Evolutionary conservation across 2,329 filamentous ascomycete genomes (phyloP).

Genomic region (Colletotrichum echinochloae): DNA sequence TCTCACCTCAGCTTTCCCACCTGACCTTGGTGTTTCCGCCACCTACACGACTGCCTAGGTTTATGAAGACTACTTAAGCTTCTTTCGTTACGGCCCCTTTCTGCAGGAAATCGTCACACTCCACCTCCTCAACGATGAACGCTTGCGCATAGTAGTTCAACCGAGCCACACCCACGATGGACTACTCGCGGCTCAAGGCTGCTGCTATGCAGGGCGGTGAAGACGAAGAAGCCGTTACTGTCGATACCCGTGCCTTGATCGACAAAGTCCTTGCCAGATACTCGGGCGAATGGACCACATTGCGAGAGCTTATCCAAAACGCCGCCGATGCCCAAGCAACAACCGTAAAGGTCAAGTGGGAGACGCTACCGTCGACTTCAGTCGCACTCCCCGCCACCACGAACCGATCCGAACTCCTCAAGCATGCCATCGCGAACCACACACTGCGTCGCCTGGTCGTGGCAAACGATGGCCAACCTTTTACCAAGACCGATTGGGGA

Average conservation of each 20-base stretch:
- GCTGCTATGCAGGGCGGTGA: conserved; percentile 87
- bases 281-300: conserved; percentile 90
- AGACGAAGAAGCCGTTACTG: conserved; percentile 96
- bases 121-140: conserved; percentile 25
- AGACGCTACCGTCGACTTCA: conserved; percentile 85
- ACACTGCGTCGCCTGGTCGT: conserved; percentile 90
- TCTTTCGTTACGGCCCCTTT: not conserved
- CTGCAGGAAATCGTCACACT: not conserved
- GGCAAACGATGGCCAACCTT: conserved; percentile 90
- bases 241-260: conserved; percentile 95
- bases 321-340: conserved; percentile 96
- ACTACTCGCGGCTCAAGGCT: conserved; percentile 82
- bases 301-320: conserved; percentile 97
- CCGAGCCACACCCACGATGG: conserved; percentile 61
- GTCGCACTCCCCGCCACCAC: conserved; percentile 76
- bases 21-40: not conserved
- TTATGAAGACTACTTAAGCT: not conserved
- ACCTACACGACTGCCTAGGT: not conserved
- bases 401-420: conserved; percentile 78
- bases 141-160: not conserved
- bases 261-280: conserved; percentile 98
- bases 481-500: conserved; percentile 91
- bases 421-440: conserved; percentile 86
- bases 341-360: conserved; percentile 90
- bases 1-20: not conserved